Base-by-base conservation (phyloP, 108 stramenopile genomes). In the Fragilaria radians region DNA sequence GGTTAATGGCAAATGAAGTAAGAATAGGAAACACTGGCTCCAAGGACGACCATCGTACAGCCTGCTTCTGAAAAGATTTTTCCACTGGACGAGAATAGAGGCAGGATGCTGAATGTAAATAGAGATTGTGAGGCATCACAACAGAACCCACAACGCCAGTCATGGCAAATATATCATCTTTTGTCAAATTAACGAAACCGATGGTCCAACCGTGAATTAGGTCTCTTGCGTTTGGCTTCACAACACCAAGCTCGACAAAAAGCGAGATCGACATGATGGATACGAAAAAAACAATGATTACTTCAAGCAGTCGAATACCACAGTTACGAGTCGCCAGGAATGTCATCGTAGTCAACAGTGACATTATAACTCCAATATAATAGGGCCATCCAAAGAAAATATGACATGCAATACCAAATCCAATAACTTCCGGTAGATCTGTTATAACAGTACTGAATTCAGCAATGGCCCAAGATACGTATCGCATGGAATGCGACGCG, bases 71-170 rank as follows among this genome's bases (percentile, higher is more conserved):
- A n/a, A n/a, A n/a, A n/a, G n/a, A n/a, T n/a, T n/a, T n/a, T n/a
- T n/a, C 66, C 47, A 80, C 57, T n/a, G 45, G 45, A 46, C 45
- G 45, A 19, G n/a, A n/a, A n/a, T n/a, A 68, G 32, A 78, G 79
- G 18, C 80, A 80, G 2, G 82, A 77, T 28, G 79, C 86, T 22
- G 80, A 77, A 63, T 86, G 85, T 11, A 86, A 68, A 54, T 81
- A 86, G 5, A 86, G 57, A 61, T 86, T 86, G 68, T 86, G 85
- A 3, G 85, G 85, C 85, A 86, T 86, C 50, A 86, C 81, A 1
- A 86, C 82, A 0, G 82, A 68, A 30, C 85, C 86, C 28, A 85
- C 29, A 21, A 85, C 77, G 3, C 83, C 81, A 4, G 84, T 74
- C 11, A 74, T 65, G n/a, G 42, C 32, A 32, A 70, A 74, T 25